phyloP scores from a whole-genome alignment of 1,284 basidiomycete genomes.

The Cutaneotrichosporon sp. region DNA sequence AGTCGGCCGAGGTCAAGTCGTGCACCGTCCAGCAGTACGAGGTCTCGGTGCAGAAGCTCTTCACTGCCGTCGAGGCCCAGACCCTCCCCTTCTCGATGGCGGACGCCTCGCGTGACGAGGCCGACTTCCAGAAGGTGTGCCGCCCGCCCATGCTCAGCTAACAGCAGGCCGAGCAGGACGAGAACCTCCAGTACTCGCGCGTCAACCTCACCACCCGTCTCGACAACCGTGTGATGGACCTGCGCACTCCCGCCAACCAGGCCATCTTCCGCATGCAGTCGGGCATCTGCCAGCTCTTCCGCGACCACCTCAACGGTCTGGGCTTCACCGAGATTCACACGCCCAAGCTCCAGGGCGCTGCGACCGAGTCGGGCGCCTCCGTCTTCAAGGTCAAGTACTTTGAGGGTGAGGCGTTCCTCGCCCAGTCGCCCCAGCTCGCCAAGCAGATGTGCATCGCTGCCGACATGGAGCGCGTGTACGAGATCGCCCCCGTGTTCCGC shows the following conservation, averaged over 20 bases:
- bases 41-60: conserved; percentile 79
- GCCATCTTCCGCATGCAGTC: conserved; percentile 93
- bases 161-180: conserved; percentile 55
- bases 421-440: conserved; percentile 94
- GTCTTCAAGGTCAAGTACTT: conserved; percentile 99
- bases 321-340: conserved; percentile 89
- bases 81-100: conserved; percentile 87
- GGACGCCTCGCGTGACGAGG: conserved; percentile 84
- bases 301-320: conserved; percentile 72
- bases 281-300: conserved; percentile 85
- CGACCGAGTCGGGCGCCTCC: conserved; percentile 93
- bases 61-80: conserved; percentile 76
- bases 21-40: conserved; percentile 87
- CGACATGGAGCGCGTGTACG: conserved; percentile 97
- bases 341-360: conserved; percentile 95
- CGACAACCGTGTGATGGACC: conserved; percentile 92
- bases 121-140: conserved; percentile 59
- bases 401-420: conserved; percentile 90
- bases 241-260: conserved; percentile 95
- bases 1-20: conserved; percentile 87
- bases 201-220: conserved; percentile 90
- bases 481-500: conserved; percentile 88
- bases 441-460: conserved; percentile 99
- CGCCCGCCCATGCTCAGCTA: not conserved
- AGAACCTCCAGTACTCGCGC: conserved; percentile 57